phyloP scores from a whole-genome alignment of 2,329 filamentous ascomycete species.

The Penicillium sp. region DNA sequence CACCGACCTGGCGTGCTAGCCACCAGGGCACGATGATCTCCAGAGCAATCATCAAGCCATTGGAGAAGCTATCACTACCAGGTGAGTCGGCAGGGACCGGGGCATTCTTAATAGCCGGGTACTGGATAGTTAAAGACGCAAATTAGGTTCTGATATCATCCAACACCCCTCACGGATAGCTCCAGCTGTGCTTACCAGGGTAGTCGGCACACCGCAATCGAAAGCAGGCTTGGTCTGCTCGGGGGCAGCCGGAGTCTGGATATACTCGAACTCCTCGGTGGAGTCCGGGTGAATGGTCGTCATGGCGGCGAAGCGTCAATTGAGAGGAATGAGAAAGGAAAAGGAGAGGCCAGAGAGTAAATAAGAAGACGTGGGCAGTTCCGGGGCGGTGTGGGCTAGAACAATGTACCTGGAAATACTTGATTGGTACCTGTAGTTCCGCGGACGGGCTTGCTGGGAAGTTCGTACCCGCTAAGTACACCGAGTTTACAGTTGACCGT shows the following conservation, averaged over 20 bases:
- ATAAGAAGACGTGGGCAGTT: slow-evolving; percentile 21
- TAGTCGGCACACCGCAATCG: slow-evolving; percentile 62
- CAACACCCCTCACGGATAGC: slow-evolving; percentile 4
- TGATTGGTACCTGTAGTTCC: slow-evolving; percentile 10
- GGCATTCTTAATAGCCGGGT: slow-evolving; percentile 86
- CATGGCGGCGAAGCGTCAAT: slow-evolving; percentile 34
- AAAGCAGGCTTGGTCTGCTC: slow-evolving; percentile 51
- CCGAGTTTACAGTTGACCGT: not conserved
- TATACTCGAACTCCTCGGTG: slow-evolving; percentile 51
- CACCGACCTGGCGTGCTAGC: slow-evolving; percentile 77
- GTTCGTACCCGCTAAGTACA: slow-evolving; percentile 6
- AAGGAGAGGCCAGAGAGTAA: slow-evolving; percentile 23
- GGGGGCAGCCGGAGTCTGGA: slow-evolving; percentile 61
- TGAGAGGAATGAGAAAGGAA: slow-evolving; percentile 24
- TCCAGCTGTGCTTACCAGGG: slow-evolving; percentile 50
- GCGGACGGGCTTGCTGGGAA: slow-evolving; percentile 9
- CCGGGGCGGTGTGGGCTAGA: slow-evolving; percentile 20
- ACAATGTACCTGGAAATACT: slow-evolving; percentile 8
- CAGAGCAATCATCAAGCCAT: slow-evolving; percentile 69
- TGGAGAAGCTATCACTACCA: slow-evolving; percentile 84
- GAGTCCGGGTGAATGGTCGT: slow-evolving; percentile 47
- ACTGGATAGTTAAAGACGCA: slow-evolving; percentile 52
- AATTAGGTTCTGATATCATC: slow-evolving; percentile 1
- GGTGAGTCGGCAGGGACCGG: slow-evolving; percentile 87
- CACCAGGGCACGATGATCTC: slow-evolving; percentile 73